Evolutionary conservation across 768 basidiomycete genomes (phyloP), one percentile per base, ranked within the genome.

Genomic region (Leucosporidium scottii): DNA sequence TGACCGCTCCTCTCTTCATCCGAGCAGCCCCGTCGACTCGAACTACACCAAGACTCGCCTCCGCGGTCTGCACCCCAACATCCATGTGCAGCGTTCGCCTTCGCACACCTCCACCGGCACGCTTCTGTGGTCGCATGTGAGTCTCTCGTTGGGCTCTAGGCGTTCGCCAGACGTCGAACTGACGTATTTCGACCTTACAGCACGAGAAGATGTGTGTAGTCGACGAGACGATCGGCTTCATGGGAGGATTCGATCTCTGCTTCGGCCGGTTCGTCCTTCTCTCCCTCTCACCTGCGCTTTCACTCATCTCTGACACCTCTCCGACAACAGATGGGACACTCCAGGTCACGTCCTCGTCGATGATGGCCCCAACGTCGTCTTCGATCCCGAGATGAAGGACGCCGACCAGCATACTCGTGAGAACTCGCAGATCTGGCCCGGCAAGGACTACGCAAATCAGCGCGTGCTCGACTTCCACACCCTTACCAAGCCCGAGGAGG

Each of bases 171-270:
- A 27, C 30, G 2, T 55, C 2, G 3, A 31, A 3, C 54, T 56
- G 62, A 53, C 59, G 7, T 12, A 18, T 6, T 25, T 13, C 21
- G 61, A 15, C 66, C 15, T 13, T 15, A 27, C 68, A 93, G 91
- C 96, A 98, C 78, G 96, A 99, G 82, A 99, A 99, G 77, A 76
- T 99, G 70, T 98, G 94, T 75, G 92, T 97, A 20, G 90, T 99
- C 68, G 96, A 99, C 77, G 90, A 96, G 77, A 86, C 91, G 1
- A 96, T 98, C 70, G 93, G 90, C 0, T 99, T 98, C 80, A 96
- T 92, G 91, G 96, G 96, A 23, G 96, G 96, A 4, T 79, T 99
- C 53, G 96, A 99, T 78, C 83, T 94, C 44, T 94, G 90, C 77
- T 96, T 93, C 73, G 91, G 92, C 75, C 83, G 91, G 34, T 67